These are phyloP conservation scores for Neurospora sublineolata DNA, from an alignment of 495 filamentous ascomycete genomes.

Conservation along the genomic window DNA sequence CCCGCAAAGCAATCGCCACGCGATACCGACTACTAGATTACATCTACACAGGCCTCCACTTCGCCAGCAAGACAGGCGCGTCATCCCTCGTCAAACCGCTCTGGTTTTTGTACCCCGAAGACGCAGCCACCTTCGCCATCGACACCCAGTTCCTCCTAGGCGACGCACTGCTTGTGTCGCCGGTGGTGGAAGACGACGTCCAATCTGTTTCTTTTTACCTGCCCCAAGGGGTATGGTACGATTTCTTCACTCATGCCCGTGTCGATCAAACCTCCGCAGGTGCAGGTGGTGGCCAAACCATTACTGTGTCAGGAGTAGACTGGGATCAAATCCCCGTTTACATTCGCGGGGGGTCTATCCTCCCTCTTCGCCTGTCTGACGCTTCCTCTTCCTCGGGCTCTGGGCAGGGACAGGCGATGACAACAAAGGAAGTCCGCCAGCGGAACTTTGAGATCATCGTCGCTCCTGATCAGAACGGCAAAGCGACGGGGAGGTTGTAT, in stretches of 20 bases:
- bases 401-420: slow-evolving; percentile 48
- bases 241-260: slow-evolving; percentile 51
- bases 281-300: slow-evolving; percentile 24
- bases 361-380: slow-evolving; percentile 39
- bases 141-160: slow-evolving; percentile 67
- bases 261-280: slow-evolving; percentile 33
- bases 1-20: slow-evolving; percentile 56
- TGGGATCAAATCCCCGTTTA: slow-evolving; percentile 65
- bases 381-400: not conserved
- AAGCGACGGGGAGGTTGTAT: slow-evolving; percentile 36
- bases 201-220: slow-evolving; percentile 60
- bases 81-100: slow-evolving; percentile 55
- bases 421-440: slow-evolving; percentile 53
- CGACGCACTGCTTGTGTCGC: slow-evolving; percentile 53
- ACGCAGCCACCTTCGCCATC: slow-evolving; percentile 46
- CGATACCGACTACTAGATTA: slow-evolving; percentile 71
- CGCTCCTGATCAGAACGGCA: slow-evolving; percentile 40
- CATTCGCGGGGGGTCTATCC: slow-evolving; percentile 54
- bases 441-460: slow-evolving; percentile 61
- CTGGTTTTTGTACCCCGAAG: slow-evolving; percentile 59
- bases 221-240: slow-evolving; percentile 58
- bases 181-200: slow-evolving; percentile 52
- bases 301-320: slow-evolving; percentile 40
- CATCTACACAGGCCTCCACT: slow-evolving; percentile 61
- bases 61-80: slow-evolving; percentile 43